Percentiles rank a stretch among this genome's conserved stretches.
Evolutionary conservation across 1,284 basidiomycete species (phyloP).

Genomic region (Tilletia setariae): DNA sequence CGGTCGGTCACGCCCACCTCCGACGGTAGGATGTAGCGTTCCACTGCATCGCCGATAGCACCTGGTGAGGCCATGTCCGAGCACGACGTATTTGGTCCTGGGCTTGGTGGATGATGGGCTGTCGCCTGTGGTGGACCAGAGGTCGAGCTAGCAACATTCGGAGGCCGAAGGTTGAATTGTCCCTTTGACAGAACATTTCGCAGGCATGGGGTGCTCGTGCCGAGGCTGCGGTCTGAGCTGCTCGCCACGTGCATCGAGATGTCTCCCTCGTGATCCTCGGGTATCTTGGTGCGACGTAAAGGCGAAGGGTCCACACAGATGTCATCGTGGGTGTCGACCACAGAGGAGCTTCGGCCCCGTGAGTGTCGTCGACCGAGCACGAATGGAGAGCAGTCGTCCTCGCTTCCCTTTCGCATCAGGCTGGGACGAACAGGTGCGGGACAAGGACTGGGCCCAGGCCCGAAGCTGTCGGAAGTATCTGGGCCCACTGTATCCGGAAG

Average conservation of each 20-base stretch:
- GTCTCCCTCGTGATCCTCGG: conserved; percentile 20
- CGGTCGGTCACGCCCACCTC: conserved; percentile 90
- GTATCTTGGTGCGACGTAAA: conserved; percentile 18
- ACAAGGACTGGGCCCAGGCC: neutral
- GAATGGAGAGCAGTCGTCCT: conserved; percentile 42
- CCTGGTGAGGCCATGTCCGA: neutral
- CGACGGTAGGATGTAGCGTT: conserved; percentile 90
- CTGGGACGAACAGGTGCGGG: conserved; percentile 18
- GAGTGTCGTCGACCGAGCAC: neutral
- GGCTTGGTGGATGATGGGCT: neutral
- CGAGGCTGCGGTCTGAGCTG: neutral
- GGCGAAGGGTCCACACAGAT: conserved; percentile 17
- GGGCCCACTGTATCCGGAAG: too few relatives aligned
- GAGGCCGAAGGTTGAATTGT: neutral
- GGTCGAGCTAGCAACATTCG: neutral
- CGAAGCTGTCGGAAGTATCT: conserved; percentile 4
- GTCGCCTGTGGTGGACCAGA: neutral
- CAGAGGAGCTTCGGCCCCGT: neutral
- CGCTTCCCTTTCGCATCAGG: conserved; percentile 34
- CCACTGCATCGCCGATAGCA: conserved; percentile 53
- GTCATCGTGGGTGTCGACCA: conserved; percentile 1
- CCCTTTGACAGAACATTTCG: neutral
- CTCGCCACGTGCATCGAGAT: conserved; percentile 6
- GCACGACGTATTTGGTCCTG: neutral
- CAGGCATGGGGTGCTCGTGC: too few relatives aligned